Evolutionary conservation across 2,329 filamentous ascomycete genomes (phyloP).

Genomic region (Plenodomus tracheiphilus): DNA sequence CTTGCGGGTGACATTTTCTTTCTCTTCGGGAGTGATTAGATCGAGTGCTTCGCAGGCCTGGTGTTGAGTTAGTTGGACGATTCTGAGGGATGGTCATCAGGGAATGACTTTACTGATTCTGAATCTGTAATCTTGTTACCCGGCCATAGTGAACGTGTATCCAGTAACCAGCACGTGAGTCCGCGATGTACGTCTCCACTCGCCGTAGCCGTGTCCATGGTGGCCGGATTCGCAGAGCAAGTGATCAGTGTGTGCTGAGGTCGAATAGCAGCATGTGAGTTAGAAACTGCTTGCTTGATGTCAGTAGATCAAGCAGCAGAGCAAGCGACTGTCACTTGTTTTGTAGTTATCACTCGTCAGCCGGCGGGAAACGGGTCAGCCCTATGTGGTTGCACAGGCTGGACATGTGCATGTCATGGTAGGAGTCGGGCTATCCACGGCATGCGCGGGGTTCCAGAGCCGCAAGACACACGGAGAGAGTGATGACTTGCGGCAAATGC

Average conservation of each 20-base stretch:
- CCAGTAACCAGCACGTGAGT: conserved; percentile 54
- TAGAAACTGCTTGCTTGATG: neutral
- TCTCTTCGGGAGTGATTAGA: conserved; percentile 57
- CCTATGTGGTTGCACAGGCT: conserved; percentile 1
- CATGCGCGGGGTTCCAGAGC: conserved; percentile 12
- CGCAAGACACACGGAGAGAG: neutral
- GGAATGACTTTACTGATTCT: conserved; percentile 15
- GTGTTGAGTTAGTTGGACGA: too few species aligned
- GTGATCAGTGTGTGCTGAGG: neutral
- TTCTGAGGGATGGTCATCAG: too few species aligned
- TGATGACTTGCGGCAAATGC: too few species aligned
- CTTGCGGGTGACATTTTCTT: conserved; percentile 61
- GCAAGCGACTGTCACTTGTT: neutral
- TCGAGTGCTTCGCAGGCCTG: conserved; percentile 50
- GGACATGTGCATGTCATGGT: conserved; percentile 4
- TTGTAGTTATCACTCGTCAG: neutral
- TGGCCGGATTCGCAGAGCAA: conserved; percentile 4
- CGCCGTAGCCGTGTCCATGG: conserved; percentile 15
- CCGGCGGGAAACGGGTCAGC: neutral
- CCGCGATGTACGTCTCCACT: conserved; percentile 11
- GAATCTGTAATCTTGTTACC: conserved; percentile 47
- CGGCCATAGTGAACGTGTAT: conserved; percentile 53
- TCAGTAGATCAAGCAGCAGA: neutral
- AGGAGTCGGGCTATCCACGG: conserved; percentile 19
- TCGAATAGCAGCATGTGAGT: conserved; percentile 1